phyloP scores from a whole-genome alignment of 2,329 filamentous ascomycete species.

The Fusarium sp. region DNA sequence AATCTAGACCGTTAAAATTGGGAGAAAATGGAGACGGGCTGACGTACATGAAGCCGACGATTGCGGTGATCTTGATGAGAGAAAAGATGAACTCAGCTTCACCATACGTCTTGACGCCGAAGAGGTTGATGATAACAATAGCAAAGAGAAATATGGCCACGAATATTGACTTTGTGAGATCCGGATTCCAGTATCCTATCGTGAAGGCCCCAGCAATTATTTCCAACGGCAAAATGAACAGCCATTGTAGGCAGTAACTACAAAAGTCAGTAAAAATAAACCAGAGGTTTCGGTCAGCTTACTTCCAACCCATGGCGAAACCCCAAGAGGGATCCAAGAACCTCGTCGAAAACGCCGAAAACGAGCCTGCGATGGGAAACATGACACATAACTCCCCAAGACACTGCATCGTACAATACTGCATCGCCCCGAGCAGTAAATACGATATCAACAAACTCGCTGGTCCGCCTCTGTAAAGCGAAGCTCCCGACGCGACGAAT shows the following conservation, averaged over 20 bases:
- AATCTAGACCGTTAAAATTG: slow-evolving; percentile 60
- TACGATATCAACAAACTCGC: slow-evolving; percentile 82
- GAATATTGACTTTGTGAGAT: slow-evolving; percentile 75
- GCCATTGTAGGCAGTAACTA: slow-evolving; percentile 88
- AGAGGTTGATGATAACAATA: slow-evolving; percentile 85
- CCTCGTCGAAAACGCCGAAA: slow-evolving; percentile 91
- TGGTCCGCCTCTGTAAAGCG: slow-evolving; percentile 79
- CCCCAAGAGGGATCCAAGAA: slow-evolving; percentile 96
- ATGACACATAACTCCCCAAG: slow-evolving; percentile 90
- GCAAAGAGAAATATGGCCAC: slow-evolving; percentile 81
- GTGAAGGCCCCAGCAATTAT: slow-evolving; percentile 88
- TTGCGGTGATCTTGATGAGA: slow-evolving; percentile 83
- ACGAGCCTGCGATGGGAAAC: slow-evolving; percentile 91
- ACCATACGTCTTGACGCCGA: slow-evolving; percentile 87
- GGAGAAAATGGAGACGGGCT: slow-evolving; percentile 37
- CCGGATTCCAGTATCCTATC: slow-evolving; percentile 78
- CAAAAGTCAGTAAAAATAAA: not conserved
- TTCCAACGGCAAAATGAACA: slow-evolving; percentile 83
- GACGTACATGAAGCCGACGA: slow-evolving; percentile 86
- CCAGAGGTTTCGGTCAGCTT: slow-evolving; percentile 44
- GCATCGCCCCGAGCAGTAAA: slow-evolving; percentile 80
- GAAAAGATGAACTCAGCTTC: slow-evolving; percentile 91
- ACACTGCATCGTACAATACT: slow-evolving; percentile 92
- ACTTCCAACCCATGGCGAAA: slow-evolving; percentile 96
- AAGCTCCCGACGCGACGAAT: slow-evolving; percentile 83